Conservation (phyloP, 495 filamentous ascomycete genomes). For the Hyphodiscus hymeniophilus region DNA sequence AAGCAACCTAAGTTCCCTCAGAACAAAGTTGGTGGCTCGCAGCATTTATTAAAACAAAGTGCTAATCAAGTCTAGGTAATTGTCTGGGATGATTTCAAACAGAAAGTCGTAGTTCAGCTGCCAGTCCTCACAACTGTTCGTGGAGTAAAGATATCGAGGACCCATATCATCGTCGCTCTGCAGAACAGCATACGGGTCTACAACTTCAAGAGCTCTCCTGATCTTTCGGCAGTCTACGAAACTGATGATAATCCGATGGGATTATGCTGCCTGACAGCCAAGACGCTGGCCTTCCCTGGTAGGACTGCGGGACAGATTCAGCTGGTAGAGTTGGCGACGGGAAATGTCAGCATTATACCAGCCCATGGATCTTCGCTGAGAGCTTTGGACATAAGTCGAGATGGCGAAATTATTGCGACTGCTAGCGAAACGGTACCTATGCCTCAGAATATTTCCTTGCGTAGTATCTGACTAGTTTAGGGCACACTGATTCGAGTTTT, state of each 20-base stretch:
- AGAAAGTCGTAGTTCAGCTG: slow-evolving; percentile 63
- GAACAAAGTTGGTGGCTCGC: slow-evolving; percentile 56
- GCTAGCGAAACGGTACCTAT: slow-evolving; percentile 82
- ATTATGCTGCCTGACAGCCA: slow-evolving; percentile 66
- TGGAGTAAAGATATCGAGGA: slow-evolving; percentile 67
- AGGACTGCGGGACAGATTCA: slow-evolving; percentile 85
- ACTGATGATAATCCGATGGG: slow-evolving; percentile 83
- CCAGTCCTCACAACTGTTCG: slow-evolving; percentile 70
- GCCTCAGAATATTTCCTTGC: slow-evolving; percentile 14
- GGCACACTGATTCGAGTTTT: slow-evolving; percentile 86
- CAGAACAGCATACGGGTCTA: slow-evolving; percentile 79
- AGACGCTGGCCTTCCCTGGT: slow-evolving; percentile 73
- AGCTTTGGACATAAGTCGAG: slow-evolving; percentile 70
- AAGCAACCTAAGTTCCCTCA: slow-evolving; percentile 76
- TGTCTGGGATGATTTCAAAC: slow-evolving; percentile 85
- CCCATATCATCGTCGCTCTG: slow-evolving; percentile 72
- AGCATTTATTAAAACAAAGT: background rate
- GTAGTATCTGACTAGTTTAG: slow-evolving; percentile 27
- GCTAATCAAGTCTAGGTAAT: slow-evolving; percentile 45
- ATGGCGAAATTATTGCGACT: slow-evolving; percentile 79
- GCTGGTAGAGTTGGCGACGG: slow-evolving; percentile 69
- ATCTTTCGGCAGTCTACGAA: slow-evolving; percentile 67
- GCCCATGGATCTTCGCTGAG: slow-evolving; percentile 74
- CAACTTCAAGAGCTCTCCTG: slow-evolving; percentile 65
- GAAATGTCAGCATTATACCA: slow-evolving; percentile 88